These are phyloP conservation scores for Rhipidocladum racemiflorum DNA, from an alignment of 176 grass and related monocot species.

Conservation along the genomic window DNA sequence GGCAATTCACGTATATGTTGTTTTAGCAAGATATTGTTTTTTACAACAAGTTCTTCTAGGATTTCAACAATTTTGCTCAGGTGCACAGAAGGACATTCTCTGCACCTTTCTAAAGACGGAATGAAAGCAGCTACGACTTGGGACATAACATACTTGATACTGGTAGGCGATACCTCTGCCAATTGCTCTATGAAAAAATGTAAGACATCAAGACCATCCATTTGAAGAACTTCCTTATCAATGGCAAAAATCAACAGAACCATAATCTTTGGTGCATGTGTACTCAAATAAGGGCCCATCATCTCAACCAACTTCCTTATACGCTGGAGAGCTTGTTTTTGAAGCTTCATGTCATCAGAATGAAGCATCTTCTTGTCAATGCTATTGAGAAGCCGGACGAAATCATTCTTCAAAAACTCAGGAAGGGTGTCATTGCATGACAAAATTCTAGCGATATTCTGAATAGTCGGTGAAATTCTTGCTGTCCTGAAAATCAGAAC, in stretches of 20 bases:
- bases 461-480: slow-evolving; percentile 68
- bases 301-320: slow-evolving; percentile 89
- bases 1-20: slow-evolving; percentile 86
- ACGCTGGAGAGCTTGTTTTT: slow-evolving; percentile 73
- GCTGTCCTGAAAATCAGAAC: slow-evolving; percentile 55
- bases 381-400: slow-evolving; percentile 92
- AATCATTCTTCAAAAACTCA: slow-evolving; percentile 92
- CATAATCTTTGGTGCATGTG: slow-evolving; percentile 98
- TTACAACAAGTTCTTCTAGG: slow-evolving; percentile 81
- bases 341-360: slow-evolving; percentile 63
- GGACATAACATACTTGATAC: slow-evolving; percentile 92
- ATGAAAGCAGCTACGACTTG: slow-evolving; percentile 96
- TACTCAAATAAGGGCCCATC: slow-evolving; percentile 91
- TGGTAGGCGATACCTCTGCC: slow-evolving; percentile 68
- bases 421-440: slow-evolving; percentile 73
- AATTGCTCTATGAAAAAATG: slow-evolving; percentile 88
- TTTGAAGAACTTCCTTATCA: slow-evolving; percentile 90
- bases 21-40: slow-evolving; percentile 62
- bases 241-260: slow-evolving; percentile 86
- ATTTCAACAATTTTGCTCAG: slow-evolving; percentile 81
- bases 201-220: slow-evolving; percentile 63
- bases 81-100: slow-evolving; percentile 60
- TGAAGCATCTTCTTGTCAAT: slow-evolving; percentile 93
- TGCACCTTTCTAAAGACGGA: slow-evolving; percentile 69
- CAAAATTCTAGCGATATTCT: slow-evolving; percentile 75